These are phyloP conservation scores for Lecanosticta acicola DNA, from an alignment of 2,329 filamentous ascomycete species.

Conservation along the genomic window DNA sequence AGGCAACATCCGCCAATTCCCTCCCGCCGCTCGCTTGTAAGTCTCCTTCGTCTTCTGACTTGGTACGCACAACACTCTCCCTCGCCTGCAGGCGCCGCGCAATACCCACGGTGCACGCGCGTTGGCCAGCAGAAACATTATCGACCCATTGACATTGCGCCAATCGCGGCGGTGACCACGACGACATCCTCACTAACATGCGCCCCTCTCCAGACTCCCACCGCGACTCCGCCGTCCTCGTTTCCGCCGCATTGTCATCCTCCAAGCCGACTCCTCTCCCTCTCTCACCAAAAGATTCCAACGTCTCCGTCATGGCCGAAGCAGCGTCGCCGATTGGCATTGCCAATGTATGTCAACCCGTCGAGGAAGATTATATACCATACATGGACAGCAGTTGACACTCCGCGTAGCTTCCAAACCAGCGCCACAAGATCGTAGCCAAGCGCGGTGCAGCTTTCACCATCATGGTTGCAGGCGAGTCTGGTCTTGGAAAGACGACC, in stretches of 20 bases:
- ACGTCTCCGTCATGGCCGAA: conserved; percentile 51
- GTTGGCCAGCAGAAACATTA: neutral
- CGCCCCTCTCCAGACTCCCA: neutral
- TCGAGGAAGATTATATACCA: neutral
- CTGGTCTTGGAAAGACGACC: conserved; percentile 96
- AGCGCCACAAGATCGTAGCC: conserved; percentile 68
- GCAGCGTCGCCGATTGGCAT: conserved; percentile 65
- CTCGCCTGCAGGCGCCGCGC: no score
- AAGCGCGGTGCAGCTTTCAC: conserved; percentile 95
- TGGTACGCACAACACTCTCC: neutral
- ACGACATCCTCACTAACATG: neutral
- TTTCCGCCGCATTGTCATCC: neutral
- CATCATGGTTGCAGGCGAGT: conserved; percentile 99
- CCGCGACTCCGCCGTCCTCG: neutral
- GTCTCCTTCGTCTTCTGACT: neutral
- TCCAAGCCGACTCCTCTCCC: conserved; percentile 4
- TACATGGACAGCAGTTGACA: conserved; percentile 31
- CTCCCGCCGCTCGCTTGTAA: neutral
- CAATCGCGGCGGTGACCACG: neutral
- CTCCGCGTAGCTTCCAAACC: conserved; percentile 56
- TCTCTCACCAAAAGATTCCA: conserved; percentile 3
- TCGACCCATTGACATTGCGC: neutral
- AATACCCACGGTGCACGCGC: conserved; percentile 5
- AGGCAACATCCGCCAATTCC: neutral
- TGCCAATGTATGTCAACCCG: conserved; percentile 57